These are phyloP conservation scores for Ophiostoma himal-ulmi DNA, from an alignment of 2,329 filamentous ascomycete species.

Conservation along the genomic window DNA sequence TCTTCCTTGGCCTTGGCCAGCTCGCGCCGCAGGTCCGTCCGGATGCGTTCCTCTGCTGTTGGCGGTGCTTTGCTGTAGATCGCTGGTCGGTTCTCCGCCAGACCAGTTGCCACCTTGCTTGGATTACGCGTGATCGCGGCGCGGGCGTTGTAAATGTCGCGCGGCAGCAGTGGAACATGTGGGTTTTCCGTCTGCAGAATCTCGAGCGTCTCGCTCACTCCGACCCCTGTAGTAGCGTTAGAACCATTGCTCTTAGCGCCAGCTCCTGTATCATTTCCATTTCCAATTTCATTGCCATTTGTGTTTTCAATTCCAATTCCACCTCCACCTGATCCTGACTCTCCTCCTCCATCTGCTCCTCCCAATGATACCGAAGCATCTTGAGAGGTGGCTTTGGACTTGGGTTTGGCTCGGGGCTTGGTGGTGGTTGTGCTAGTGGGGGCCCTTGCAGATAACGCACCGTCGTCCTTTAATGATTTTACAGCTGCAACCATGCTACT, in stretches of 20 bases:
- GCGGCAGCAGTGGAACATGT: conserved; percentile 55
- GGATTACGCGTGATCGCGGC: conserved; percentile 62
- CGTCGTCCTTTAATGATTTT: conserved; percentile 59
- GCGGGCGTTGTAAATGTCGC: conserved; percentile 63
- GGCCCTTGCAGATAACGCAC: conserved; percentile 39
- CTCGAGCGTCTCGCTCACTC: conserved; percentile 60
- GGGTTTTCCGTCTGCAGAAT: conserved; percentile 60
- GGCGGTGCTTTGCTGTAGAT: conserved; percentile 62
- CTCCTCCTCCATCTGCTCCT: conserved; percentile 11
- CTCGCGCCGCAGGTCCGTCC: conserved; percentile 56
- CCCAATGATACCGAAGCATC: conserved; percentile 6
- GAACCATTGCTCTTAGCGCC: conserved; percentile 22
- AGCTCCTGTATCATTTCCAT: background rate
- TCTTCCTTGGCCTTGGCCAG: conserved; percentile 54
- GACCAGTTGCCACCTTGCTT: conserved; percentile 52
- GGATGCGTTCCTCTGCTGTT: conserved; percentile 58
- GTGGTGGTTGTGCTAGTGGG: conserved; percentile 13
- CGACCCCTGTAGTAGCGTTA: conserved; percentile 45
- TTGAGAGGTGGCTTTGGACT: conserved; percentile 18
- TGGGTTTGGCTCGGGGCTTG: conserved; percentile 20
- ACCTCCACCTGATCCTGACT: conserved; percentile 6
- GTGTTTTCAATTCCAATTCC: conserved; percentile 5
- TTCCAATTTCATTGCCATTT: background rate
- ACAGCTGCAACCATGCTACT: conserved; percentile 63
- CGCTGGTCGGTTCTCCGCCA: conserved; percentile 56